Conservation (phyloP, 2,329 filamentous ascomycete species). For the Pseudopyricularia javanii region DNA sequence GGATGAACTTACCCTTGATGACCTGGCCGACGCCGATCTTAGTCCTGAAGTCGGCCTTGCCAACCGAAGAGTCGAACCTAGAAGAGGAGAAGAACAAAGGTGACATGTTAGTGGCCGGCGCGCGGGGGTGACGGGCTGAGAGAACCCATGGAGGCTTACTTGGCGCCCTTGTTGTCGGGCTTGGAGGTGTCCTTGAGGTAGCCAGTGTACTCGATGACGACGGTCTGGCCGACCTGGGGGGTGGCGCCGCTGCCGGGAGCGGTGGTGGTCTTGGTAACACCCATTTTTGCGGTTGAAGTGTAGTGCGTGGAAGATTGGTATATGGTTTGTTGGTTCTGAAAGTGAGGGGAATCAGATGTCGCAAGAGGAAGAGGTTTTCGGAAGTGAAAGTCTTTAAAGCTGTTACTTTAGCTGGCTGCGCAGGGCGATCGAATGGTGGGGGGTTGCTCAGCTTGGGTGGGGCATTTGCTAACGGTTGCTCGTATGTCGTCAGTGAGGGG, state of each 20-base stretch:
- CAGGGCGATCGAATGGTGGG: too few relatives aligned
- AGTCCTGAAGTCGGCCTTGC: conserved; percentile 63
- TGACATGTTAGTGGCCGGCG: conserved; percentile 9
- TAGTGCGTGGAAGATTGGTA: conserved; percentile 2
- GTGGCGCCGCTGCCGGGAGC: conserved; percentile 45
- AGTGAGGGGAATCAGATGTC: not conserved
- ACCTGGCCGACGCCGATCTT: conserved; percentile 73
- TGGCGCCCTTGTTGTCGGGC: conserved; percentile 50
- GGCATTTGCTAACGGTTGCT: not conserved
- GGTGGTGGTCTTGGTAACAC: conserved; percentile 57
- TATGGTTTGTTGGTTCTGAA: not conserved
- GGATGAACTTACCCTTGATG: conserved; percentile 68
- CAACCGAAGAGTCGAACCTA: conserved; percentile 83
- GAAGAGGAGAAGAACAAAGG: conserved; percentile 3
- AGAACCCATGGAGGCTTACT: conserved; percentile 42
- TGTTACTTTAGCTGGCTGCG: not conserved
- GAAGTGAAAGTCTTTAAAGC: not conserved
- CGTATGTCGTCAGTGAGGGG: not conserved
- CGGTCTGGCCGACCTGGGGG: conserved; percentile 55
- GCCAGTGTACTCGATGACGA: conserved; percentile 86
- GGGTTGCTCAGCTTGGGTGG: not conserved
- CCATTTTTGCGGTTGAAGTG: conserved; percentile 38
- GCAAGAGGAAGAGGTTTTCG: not conserved
- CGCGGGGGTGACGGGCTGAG: conserved; percentile 3
- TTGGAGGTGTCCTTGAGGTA: conserved; percentile 59